A percentile compares a stretch with the other conserved stretches of the same genome.
phyloP scores from a whole-genome alignment of 2,329 filamentous ascomycete species.

The Xylariomycetidae sp. region DNA sequence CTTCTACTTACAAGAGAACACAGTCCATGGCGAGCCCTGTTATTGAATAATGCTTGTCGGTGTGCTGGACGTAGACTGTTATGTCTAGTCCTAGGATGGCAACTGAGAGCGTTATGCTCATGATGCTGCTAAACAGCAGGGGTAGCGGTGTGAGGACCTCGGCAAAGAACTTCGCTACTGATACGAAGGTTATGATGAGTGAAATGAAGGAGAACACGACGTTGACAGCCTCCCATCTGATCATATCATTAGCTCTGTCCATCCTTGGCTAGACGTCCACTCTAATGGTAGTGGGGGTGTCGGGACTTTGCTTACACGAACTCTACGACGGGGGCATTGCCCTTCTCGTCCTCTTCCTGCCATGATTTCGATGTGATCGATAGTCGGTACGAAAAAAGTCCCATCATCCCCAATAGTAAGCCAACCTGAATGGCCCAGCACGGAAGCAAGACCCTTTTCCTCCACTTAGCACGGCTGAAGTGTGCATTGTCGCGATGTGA shows the following conservation, averaged over 20 bases:
- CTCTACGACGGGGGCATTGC: slow-evolving; percentile 39
- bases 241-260: slow-evolving; percentile 4
- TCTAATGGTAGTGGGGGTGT: no score
- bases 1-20: slow-evolving; percentile 46
- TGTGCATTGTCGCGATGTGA: slow-evolving; percentile 47
- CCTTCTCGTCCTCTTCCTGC: slow-evolving; percentile 34
- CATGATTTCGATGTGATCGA: slow-evolving; percentile 40
- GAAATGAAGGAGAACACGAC: slow-evolving; percentile 44
- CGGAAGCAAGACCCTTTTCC: slow-evolving; percentile 41
- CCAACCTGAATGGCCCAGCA: slow-evolving; percentile 46
- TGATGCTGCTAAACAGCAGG: slow-evolving; percentile 46
- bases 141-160: slow-evolving; percentile 51
- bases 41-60: slow-evolving; percentile 43
- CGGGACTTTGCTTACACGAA: slow-evolving; percentile 42
- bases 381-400: slow-evolving; percentile 50
- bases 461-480: slow-evolving; percentile 50
- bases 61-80: slow-evolving; percentile 41
- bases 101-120: slow-evolving; percentile 44
- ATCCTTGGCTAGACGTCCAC: no score
- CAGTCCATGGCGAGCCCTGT: slow-evolving; percentile 45
- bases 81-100: slow-evolving; percentile 48
- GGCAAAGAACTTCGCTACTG: slow-evolving; percentile 41
- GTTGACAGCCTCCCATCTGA: slow-evolving; percentile 51
- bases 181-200: slow-evolving; percentile 41
- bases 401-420: slow-evolving; percentile 42